A percentile compares a stretch with the other conserved stretches of the same genome.
These are phyloP conservation scores for Orbilia ellipsospora DNA, from an alignment of 2,329 filamentous ascomycete species.

Conservation along the genomic window DNA sequence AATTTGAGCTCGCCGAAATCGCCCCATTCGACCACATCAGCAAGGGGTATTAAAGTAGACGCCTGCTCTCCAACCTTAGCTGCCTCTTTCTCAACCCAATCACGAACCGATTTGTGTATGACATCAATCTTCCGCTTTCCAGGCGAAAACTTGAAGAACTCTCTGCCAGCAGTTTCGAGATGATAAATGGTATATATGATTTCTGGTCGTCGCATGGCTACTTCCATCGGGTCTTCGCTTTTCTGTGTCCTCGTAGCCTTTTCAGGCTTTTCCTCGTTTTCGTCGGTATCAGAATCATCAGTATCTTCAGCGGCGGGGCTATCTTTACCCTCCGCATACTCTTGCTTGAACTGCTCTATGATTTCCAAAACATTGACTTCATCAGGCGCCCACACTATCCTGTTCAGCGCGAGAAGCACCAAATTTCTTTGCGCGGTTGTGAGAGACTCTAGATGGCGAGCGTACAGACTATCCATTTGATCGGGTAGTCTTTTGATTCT, in stretches of 20 bases:
- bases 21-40: constrained; percentile 15
- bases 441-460: constrained; percentile 22
- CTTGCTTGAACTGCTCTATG: constrained; percentile 27
- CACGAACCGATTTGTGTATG: constrained; percentile 40
- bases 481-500: constrained; percentile 15
- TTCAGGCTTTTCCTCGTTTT: background rate
- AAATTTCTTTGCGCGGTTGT: constrained; percentile 22
- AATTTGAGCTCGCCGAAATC: constrained; percentile 30
- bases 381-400: constrained; percentile 11
- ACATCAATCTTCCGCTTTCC: constrained; percentile 21
- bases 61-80: constrained; percentile 11
- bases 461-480: constrained; percentile 29
- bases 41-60: background rate
- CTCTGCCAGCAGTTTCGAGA: constrained; percentile 21
- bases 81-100: constrained; percentile 39
- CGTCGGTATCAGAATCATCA: background rate
- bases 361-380: constrained; percentile 26
- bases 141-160: constrained; percentile 42
- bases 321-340: constrained; percentile 3
- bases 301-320: background rate
- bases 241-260: background rate
- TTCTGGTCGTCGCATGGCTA: constrained; percentile 23
- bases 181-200: constrained; percentile 38
- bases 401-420: constrained; percentile 23
- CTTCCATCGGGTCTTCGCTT: constrained; percentile 1